Base-by-base conservation (phyloP, 2,329 filamentous ascomycete species). In the Pyrenochaeta sp. region DNA sequence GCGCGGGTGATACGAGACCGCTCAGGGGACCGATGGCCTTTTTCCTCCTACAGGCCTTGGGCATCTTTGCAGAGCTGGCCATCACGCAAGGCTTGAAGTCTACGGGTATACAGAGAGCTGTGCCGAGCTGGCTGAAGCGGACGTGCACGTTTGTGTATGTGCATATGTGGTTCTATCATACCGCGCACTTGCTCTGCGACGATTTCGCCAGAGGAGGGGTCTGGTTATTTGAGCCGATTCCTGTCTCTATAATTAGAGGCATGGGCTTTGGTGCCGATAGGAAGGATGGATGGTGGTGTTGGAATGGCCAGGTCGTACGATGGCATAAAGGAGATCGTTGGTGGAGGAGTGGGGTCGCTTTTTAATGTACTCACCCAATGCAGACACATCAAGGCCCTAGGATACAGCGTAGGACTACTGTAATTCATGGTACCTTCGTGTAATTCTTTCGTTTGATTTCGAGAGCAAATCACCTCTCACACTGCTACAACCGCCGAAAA, bases 151-250 rank as follows among this genome's bases (percentile, higher is more conserved):
- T 91, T 0, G 24, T 82, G 0, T 90, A 89, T 64, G 84, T 88
- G 0, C 62, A 88, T 5, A 66, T 74, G 0, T 97, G 92, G 91
- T 79, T 96, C 58, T 86, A 88, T 53, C 74, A 81, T 15, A 94
- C 91, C 0, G 85, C 85, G 0, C 82, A 82, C 40, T 74, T 88
- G 36, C 82, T 97, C n/a, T 81, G 88, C 10, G 87, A 96, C 71
- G 93, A 97, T 69, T 88, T 96, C 72, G 85, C 89, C 0, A 82
- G 84, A 10, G 85, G 87, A 0, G 92, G 91, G 0, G 70, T 96
- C 0, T 97, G 91, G 91, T 77, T 96, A 13, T 87, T 88, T 60
- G 92, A 97, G 76, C 92, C 92, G 0, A 78, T 96, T n/a, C 92
- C 93, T 0, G 64, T 94, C 8, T 96, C 91, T 52, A 72, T 84